A percentile compares a stretch with the other conserved stretches of the same genome.
Conservation (phyloP, 352 stramenopile genomes). For the Pythium sp. region DNA sequence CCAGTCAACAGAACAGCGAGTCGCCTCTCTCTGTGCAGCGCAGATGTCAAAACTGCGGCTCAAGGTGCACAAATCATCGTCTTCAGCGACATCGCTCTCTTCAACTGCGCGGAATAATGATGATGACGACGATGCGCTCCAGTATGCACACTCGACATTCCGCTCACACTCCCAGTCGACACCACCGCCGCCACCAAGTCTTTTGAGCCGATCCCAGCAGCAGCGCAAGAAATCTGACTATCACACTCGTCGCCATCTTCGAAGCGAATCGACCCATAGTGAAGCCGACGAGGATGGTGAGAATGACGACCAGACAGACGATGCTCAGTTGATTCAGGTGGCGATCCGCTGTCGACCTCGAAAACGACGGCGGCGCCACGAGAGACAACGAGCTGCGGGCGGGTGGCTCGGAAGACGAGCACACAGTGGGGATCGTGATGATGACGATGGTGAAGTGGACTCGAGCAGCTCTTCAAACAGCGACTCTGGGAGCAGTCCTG, state of each 20-base stretch:
- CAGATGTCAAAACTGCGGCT: background rate
- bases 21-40: background rate
- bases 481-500: slow-evolving; percentile 4
- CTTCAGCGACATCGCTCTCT: background rate
- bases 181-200: background rate
- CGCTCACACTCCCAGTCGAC: background rate
- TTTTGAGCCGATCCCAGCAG: background rate
- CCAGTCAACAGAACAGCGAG: background rate
- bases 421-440: slow-evolving; percentile 2
- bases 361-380: slow-evolving; percentile 14
- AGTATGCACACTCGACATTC: background rate
- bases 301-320: background rate
- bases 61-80: background rate
- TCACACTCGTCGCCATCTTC: background rate
- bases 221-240: background rate
- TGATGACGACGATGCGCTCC: background rate
- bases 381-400: background rate
- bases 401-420: background rate
- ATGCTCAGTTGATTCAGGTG: slow-evolving; percentile 39
- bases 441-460: slow-evolving; percentile 14
- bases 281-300: background rate
- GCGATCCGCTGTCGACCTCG: slow-evolving; percentile 53
- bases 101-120: background rate
- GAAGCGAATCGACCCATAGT: background rate
- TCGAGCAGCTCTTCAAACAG: slow-evolving; percentile 15